Evolutionary conservation across 805 yeast genomes (phyloP), one percentile per base, ranked within the genome.

Genomic region (Schwanniomyces yamadae): DNA sequence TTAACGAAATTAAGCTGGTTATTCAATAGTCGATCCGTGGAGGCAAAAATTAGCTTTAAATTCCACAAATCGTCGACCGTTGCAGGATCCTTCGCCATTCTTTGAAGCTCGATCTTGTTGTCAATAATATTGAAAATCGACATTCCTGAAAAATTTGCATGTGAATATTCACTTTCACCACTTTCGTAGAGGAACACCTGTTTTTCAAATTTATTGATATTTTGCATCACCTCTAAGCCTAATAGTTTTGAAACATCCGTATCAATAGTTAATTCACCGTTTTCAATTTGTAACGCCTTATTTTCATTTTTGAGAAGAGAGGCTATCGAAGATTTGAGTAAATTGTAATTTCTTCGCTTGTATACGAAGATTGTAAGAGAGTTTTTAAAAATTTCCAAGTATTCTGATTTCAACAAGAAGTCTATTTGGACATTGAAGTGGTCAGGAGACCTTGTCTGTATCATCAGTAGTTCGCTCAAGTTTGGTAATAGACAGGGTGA

Each of bases 401-500:
- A 69, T n/a, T 69, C 53, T 2, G 67, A 62, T 32, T 77, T 55
- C 23, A 60, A 40, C 11, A 53, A 57, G 25, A 75, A 63, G 34
- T 71, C 71, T 30, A 75, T 60, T n/a, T 50, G 42, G n/a, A 78
- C 71, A 3, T 77, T 75, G 46, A 78, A 81, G 51, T 77, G 78
- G 9, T 73, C 74, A 2, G 68, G 56, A 4, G 75, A 65, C 3
- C 55, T 47, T 0, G 82, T 72, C 27, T 64, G 62, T 2, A 88
- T 69, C 5, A 61, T 59, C 6, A 50, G 39, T 6, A 88, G 78
- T 0, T 61, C 59, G 10, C 68, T 63, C 19, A 83, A 49, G 20
- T 74, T 72, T 0, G 95, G 93, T 27, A 89, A 52, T 28, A 87
- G 59, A 42, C 84, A 77, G 0, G 97, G 97, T 0, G 93, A 64